Conservation (phyloP, 169 alveolate genomes). For the Plasmodium yoelii region DNA sequence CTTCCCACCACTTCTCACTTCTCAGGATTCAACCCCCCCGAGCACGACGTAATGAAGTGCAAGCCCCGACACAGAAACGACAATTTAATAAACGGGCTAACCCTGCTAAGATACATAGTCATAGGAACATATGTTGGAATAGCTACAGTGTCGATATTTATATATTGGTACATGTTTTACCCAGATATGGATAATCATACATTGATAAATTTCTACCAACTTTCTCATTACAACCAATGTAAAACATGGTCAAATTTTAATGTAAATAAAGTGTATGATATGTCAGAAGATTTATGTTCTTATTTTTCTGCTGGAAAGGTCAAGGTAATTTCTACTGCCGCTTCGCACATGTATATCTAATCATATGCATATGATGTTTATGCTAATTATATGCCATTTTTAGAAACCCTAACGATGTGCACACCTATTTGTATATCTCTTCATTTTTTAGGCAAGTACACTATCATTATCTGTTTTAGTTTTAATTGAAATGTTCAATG, state of each 20-base stretch:
- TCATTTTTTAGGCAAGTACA: conserved; percentile 92
- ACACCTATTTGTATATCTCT: neutral
- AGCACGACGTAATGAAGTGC: conserved; percentile 96
- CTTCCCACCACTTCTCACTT: neutral
- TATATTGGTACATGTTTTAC: conserved; percentile 94
- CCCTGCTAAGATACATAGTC: conserved; percentile 93
- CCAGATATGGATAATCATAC: conserved; percentile 95
- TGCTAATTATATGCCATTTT: no score
- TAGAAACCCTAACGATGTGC: neutral
- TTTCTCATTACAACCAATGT: conserved; percentile 87
- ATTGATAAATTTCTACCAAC: conserved; percentile 92
- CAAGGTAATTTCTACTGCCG: no score
- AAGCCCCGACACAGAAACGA: conserved; percentile 98
- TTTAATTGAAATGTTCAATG: conserved; percentile 98
- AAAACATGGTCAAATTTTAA: conserved; percentile 91
- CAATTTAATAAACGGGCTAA: conserved; percentile 95
- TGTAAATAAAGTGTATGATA: conserved; percentile 87
- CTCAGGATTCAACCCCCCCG: conserved; percentile 99
- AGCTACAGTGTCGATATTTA: conserved; percentile 98
- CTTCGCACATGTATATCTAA: no score
- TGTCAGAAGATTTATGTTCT: conserved; percentile 94
- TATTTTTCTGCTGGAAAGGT: conserved; percentile 97
- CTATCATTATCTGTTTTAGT: conserved; percentile 97
- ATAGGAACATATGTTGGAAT: conserved; percentile 98
- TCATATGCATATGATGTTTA: no score